Percentiles rank a stretch among this genome's conserved stretches.
Evolutionary conservation across 2,329 filamentous ascomycete species (phyloP).

Genomic region (Alternaria burnsii): DNA sequence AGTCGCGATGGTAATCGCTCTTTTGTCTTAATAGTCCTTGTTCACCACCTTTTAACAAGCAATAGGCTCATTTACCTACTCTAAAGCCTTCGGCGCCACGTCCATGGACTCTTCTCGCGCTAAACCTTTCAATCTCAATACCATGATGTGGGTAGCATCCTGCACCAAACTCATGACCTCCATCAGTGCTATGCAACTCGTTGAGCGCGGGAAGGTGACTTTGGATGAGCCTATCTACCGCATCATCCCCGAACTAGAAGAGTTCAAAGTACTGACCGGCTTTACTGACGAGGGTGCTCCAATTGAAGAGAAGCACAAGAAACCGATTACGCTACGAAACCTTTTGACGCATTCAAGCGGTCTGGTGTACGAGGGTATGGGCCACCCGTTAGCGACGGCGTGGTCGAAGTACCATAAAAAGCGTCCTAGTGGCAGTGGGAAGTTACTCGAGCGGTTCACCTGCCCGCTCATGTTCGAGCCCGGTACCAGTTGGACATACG

Average conservation of each 20-base stretch:
- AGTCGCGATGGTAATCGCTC: constrained; percentile 36
- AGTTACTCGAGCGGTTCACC: constrained; percentile 56
- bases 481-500: constrained; percentile 62
- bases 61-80: constrained; percentile 50
- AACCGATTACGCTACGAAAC: constrained; percentile 43
- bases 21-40: too few species aligned
- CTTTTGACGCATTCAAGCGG: constrained; percentile 63
- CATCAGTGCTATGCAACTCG: constrained; percentile 45
- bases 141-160: constrained; percentile 50
- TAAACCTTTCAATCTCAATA: constrained; percentile 34
- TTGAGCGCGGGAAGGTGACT: constrained; percentile 43
- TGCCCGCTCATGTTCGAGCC: constrained; percentile 51
- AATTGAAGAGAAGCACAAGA: constrained; percentile 32
- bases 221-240: constrained; percentile 46
- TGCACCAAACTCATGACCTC: constrained; percentile 52
- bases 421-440: constrained; percentile 50
- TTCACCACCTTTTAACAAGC: neutral
- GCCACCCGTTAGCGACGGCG: constrained; percentile 50
- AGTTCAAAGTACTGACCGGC: constrained; percentile 34
- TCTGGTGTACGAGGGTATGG: constrained; percentile 54
- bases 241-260: constrained; percentile 45
- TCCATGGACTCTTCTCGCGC: constrained; percentile 32
- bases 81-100: constrained; percentile 46
- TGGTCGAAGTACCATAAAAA: constrained; percentile 48
- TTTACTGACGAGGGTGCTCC: constrained; percentile 36